These are phyloP conservation scores for Cryptococcus maquisensis DNA, from an alignment of 1,284 basidiomycete genomes.

Conservation along the genomic window DNA sequence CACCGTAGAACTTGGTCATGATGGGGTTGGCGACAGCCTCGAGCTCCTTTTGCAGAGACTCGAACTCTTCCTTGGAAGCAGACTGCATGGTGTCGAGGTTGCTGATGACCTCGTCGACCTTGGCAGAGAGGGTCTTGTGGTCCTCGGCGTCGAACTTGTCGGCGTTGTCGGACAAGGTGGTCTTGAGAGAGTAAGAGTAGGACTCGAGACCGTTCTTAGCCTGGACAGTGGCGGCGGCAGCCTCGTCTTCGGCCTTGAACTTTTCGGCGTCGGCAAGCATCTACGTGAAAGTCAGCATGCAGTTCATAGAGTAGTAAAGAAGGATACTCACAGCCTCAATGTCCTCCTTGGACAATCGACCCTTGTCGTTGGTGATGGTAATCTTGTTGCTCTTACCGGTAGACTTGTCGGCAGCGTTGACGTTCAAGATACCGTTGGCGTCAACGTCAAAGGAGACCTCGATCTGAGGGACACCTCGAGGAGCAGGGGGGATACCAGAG, in stretches of 20 bases:
- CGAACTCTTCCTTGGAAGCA: constrained; percentile 93
- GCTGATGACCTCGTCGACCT: constrained; percentile 78
- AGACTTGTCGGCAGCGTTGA: constrained; percentile 85
- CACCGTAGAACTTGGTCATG: constrained; percentile 60
- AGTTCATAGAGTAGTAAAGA: background rate
- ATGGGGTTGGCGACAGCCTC: constrained; percentile 79
- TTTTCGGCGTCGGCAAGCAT: constrained; percentile 98
- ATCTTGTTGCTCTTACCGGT: constrained; percentile 82
- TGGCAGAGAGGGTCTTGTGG: constrained; percentile 78
- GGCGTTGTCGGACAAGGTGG: constrained; percentile 79
- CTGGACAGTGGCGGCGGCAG: constrained; percentile 92
- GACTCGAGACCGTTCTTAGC: constrained; percentile 94
- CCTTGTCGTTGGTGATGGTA: constrained; percentile 98
- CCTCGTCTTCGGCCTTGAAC: constrained; percentile 73
- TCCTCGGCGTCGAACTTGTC: constrained; percentile 85
- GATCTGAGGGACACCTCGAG: constrained; percentile 91
- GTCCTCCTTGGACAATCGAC: constrained; percentile 95
- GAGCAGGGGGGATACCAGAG: constrained; percentile 93
- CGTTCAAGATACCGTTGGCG: constrained; percentile 96
- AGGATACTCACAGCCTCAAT: constrained; percentile 59
- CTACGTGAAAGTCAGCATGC: constrained; percentile 47
- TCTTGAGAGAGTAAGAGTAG: constrained; percentile 93
- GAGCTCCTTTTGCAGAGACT: constrained; percentile 89
- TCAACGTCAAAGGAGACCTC: constrained; percentile 96
- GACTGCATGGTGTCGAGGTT: constrained; percentile 84